A percentile compares a stretch with the other conserved stretches of the same genome.
Evolutionary conservation across 2,329 filamentous ascomycete genomes (phyloP).

Genomic region (Paramyrothecium sp.): DNA sequence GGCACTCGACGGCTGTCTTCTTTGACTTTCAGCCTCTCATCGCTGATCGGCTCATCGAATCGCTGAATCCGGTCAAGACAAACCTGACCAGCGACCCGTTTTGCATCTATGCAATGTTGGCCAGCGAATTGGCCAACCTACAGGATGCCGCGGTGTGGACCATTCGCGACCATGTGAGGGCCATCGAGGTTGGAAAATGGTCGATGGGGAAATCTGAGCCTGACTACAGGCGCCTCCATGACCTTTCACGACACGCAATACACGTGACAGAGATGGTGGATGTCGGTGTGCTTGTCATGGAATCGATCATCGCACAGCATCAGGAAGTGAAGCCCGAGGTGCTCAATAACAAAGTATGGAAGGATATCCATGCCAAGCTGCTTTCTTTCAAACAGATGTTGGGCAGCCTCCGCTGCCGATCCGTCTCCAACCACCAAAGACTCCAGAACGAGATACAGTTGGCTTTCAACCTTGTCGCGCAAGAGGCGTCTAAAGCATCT

Average conservation of each 20-base stretch:
- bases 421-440: slow-evolving; percentile 38
- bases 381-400: slow-evolving; percentile 30
- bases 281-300: slow-evolving; percentile 27
- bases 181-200: slow-evolving; percentile 23
- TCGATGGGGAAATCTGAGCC: slow-evolving; percentile 21
- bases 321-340: slow-evolving; percentile 8
- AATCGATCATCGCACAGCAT: slow-evolving; percentile 30
- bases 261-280: slow-evolving; percentile 43
- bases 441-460: slow-evolving; percentile 57
- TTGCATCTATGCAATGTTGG: slow-evolving; percentile 31
- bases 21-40: slow-evolving; percentile 22
- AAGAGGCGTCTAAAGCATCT: slow-evolving; percentile 35
- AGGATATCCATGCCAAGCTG: slow-evolving; percentile 27
- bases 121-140: slow-evolving; percentile 25
- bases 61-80: slow-evolving; percentile 2
- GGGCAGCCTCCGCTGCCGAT: slow-evolving; percentile 30
- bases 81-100: slow-evolving; percentile 25
- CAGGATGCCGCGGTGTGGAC: slow-evolving; percentile 38
- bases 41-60: slow-evolving; percentile 1
- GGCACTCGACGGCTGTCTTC: slow-evolving; percentile 22
- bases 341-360: neutral
- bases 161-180: slow-evolving; percentile 31
- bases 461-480: slow-evolving; percentile 41
- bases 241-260: slow-evolving; percentile 40
- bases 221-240: slow-evolving; percentile 34